A percentile compares a stretch with the other conserved stretches of the same genome.
phyloP scores from a whole-genome alignment of 208 protist genomes.

The Trypanosoma vivax region DNA sequence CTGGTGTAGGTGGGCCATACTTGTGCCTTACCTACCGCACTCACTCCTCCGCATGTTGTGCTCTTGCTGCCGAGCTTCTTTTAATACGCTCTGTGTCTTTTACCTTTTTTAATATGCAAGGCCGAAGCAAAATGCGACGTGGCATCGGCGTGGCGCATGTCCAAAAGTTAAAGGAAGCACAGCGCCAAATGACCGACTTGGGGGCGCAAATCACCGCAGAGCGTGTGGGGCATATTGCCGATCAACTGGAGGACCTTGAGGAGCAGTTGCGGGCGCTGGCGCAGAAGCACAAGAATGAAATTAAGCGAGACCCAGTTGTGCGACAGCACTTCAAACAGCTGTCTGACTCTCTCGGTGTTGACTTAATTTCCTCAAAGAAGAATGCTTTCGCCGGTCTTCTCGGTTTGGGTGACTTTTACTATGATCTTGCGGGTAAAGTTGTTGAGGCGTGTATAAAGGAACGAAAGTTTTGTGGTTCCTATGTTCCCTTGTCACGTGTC shows the following conservation, averaged over 20 bases:
- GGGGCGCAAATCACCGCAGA: conserved; percentile 81
- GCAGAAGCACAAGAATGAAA: conserved; percentile 58
- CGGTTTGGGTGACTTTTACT: conserved; percentile 83
- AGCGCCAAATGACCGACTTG: conserved; percentile 78
- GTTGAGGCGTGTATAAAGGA: conserved; percentile 83
- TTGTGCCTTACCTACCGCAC: too few relatives aligned
- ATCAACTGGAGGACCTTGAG: conserved; percentile 74
- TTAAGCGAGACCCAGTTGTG: conserved; percentile 74
- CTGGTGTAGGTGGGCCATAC: too few relatives aligned
- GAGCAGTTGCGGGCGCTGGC: conserved; percentile 51
- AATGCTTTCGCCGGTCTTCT: conserved; percentile 77
- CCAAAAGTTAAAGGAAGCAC: conserved; percentile 58
- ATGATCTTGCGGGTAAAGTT: conserved; percentile 68
- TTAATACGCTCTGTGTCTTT: background rate
- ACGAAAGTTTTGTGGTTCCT: conserved; percentile 78
- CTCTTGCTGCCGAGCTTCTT: too few relatives aligned
- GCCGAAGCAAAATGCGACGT: conserved; percentile 46
- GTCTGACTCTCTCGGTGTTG: conserved; percentile 80
- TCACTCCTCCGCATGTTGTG: too few relatives aligned
- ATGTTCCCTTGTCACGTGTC: conserved; percentile 61
- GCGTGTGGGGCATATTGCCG: conserved; percentile 63
- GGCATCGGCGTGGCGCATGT: conserved; percentile 81
- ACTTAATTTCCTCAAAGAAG: conserved; percentile 82
- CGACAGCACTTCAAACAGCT: conserved; percentile 81
- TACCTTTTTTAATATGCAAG: background rate